Evolutionary conservation across 1,284 basidiomycete species (phyloP).

Genomic region (Trametes hirsuta): DNA sequence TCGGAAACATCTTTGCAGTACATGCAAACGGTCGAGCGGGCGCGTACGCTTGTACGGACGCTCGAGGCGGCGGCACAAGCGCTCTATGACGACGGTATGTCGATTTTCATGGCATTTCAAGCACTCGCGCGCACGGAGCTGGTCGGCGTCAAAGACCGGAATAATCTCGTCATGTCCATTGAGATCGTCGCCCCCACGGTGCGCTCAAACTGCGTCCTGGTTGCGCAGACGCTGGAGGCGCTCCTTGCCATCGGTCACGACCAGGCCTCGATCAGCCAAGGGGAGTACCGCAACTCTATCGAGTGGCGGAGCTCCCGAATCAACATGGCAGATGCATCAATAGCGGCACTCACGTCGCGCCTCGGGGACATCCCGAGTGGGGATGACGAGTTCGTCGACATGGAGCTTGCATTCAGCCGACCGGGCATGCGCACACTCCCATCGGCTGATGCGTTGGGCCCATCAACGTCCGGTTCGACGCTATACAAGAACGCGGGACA

Average conservation of each 20-base stretch:
- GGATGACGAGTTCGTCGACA: slow-evolving; percentile 64
- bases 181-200: slow-evolving; percentile 37
- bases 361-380: slow-evolving; percentile 32
- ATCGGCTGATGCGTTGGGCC: slow-evolving; percentile 2
- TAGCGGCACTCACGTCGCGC: slow-evolving; percentile 38
- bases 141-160: slow-evolving; percentile 7
- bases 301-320: slow-evolving; percentile 73
- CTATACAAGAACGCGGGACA: slow-evolving; percentile 33
- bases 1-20: slow-evolving; percentile 57
- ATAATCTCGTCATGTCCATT: slow-evolving; percentile 4
- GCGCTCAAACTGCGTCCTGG: slow-evolving; percentile 44
- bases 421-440: slow-evolving; percentile 31
- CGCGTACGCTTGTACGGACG: slow-evolving; percentile 64
- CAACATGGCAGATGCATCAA: slow-evolving; percentile 56
- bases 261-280: slow-evolving; percentile 67
- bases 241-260: slow-evolving; percentile 67
- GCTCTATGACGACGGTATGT: slow-evolving; percentile 68
- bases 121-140: slow-evolving; percentile 26
- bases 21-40: slow-evolving; percentile 63
- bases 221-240: slow-evolving; percentile 63
- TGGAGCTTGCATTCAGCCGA: slow-evolving; percentile 56
- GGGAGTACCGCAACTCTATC: slow-evolving; percentile 72
- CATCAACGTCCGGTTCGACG: slow-evolving; percentile 19
- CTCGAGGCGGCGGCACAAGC: slow-evolving; percentile 71
- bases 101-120: slow-evolving; percentile 61